Conservation (phyloP, 306 rosid species). For the Fagus sylvatica region DNA sequence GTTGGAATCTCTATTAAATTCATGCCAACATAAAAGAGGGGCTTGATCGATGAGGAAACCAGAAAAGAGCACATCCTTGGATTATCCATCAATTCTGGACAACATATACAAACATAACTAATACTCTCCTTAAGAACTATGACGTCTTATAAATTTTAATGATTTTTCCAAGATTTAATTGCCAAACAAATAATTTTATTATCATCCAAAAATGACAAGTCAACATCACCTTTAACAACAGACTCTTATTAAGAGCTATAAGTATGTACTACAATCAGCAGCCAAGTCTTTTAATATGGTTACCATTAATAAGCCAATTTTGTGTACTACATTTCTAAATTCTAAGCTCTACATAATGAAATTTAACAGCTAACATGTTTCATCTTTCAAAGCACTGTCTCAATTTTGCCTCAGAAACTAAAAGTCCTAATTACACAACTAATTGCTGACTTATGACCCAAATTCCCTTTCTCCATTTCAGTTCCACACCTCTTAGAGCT, state of each 20-base stretch:
- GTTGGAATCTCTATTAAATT: not conserved
- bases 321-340: not conserved
- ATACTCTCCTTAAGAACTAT: not conserved
- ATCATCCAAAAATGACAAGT: not conserved
- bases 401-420: not conserved
- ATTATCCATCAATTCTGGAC: not conserved
- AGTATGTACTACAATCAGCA: not conserved
- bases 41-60: not conserved
- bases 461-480: not conserved
- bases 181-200: not conserved
- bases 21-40: not conserved
- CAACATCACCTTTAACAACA: not conserved
- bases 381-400: not conserved
- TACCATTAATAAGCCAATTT: not conserved
- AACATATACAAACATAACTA: not conserved
- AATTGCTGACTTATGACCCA: not conserved
- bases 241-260: not conserved
- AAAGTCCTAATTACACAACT: not conserved
- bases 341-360: not conserved
- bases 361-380: not conserved
- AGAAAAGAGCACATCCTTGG: not conserved
- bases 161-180: not conserved
- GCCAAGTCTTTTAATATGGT: not conserved
- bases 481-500: not conserved
- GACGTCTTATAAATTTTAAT: not conserved